phyloP scores from a whole-genome alignment of 768 basidiomycete species.

The Mycena capillaripes region DNA sequence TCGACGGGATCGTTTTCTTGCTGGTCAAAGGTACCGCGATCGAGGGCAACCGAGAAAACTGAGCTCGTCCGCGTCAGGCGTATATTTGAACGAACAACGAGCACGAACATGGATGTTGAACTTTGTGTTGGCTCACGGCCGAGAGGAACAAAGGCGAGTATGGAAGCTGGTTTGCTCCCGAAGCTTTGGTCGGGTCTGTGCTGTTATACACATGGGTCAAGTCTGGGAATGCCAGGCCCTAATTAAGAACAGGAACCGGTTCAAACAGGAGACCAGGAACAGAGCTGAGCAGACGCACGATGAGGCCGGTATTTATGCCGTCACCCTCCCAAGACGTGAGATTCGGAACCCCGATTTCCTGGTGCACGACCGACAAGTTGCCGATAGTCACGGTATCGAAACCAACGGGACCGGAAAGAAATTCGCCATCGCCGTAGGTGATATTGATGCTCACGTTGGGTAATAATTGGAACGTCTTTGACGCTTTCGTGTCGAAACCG shows the following conservation, averaged over 20 bases:
- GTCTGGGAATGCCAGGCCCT: slow-evolving; percentile 40
- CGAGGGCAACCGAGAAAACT: slow-evolving; percentile 42
- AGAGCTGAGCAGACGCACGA: neutral
- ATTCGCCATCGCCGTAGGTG: slow-evolving; percentile 39
- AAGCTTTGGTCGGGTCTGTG: slow-evolving; percentile 38
- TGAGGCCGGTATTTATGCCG: slow-evolving; percentile 34
- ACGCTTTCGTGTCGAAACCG: slow-evolving; percentile 36
- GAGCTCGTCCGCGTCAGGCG: too few relatives aligned
- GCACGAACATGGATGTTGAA: slow-evolving; percentile 35
- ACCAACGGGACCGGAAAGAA: slow-evolving; percentile 38
- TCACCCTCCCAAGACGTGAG: slow-evolving; percentile 41
- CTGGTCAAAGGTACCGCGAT: slow-evolving; percentile 38
- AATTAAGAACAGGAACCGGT: neutral
- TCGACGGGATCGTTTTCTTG: slow-evolving; percentile 38
- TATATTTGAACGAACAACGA: neutral
- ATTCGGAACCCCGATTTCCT: slow-evolving; percentile 39
- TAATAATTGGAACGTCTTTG: slow-evolving; percentile 36
- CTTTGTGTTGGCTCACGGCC: slow-evolving; percentile 34
- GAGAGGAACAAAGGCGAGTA: slow-evolving; percentile 39
- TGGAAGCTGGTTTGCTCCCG: slow-evolving; percentile 21
- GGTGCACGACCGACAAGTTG: slow-evolving; percentile 32
- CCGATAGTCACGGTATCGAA: slow-evolving; percentile 40
- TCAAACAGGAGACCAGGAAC: neutral
- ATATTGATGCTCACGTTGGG: slow-evolving; percentile 41
- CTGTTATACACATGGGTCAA: slow-evolving; percentile 41